Percentiles rank a stretch among this genome's conserved stretches.
Conservation (phyloP, 768 basidiomycete species). For the Kondoa malvinella region DNA sequence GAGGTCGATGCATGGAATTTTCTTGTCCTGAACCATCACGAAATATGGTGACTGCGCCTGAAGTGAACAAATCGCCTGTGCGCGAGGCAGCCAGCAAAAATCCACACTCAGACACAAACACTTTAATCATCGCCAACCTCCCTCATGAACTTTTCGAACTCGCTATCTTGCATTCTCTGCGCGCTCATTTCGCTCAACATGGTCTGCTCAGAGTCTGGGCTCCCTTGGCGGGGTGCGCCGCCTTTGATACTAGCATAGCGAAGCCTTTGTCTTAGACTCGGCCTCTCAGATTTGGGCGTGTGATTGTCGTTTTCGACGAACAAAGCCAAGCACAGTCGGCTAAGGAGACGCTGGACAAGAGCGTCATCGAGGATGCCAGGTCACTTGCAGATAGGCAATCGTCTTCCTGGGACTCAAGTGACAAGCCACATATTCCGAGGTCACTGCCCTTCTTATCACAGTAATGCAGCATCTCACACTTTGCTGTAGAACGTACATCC, state of each 20-base stretch:
- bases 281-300: conserved; percentile 18
- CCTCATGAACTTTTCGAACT: conserved; percentile 60
- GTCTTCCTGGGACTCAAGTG: conserved; percentile 11
- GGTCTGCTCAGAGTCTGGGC: conserved; percentile 83
- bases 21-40: too few relatives aligned
- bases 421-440: conserved; percentile 28
- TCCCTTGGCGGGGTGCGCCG: conserved; percentile 49
- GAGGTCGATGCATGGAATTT: too few relatives aligned
- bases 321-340: conserved; percentile 52
- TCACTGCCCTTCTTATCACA: conserved; percentile 8
- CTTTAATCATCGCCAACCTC: conserved; percentile 60
- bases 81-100: neutral
- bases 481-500: conserved; percentile 31
- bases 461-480: conserved; percentile 46
- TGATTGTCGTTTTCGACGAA: conserved; percentile 23
- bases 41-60: neutral
- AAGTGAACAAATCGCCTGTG: neutral
- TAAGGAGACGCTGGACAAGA: conserved; percentile 36
- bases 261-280: conserved; percentile 16
- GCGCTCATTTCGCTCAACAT: conserved; percentile 53
- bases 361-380: conserved; percentile 29
- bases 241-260: conserved; percentile 9
- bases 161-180: conserved; percentile 27
- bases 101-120: conserved; percentile 46
- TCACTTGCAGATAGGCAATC: conserved; percentile 32